Evolutionary conservation across 2,329 filamentous ascomycete species (phyloP), one percentile per base, ranked within the genome.

Genomic region (Albifimbria verrucaria): DNA sequence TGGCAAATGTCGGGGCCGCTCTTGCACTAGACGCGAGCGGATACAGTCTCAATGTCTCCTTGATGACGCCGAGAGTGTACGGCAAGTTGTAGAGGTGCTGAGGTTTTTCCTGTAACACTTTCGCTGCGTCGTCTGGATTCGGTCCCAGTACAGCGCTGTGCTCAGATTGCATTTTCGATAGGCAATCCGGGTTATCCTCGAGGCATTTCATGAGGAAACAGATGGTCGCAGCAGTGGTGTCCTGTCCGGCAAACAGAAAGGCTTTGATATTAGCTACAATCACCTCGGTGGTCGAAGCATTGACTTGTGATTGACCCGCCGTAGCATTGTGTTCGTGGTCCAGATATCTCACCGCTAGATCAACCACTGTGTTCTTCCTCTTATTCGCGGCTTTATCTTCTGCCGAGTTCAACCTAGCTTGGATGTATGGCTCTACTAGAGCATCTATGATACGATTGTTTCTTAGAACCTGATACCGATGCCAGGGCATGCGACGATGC

Each of bases 211-310:
- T 57, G 55, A 71, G 62, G 53, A 65, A 72, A 43, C 65, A 69
- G 9, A 73, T 59, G 1, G 69, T 66, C 12, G 64, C 62, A 0
- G 68, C 64, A 1, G 70, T 72, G 3, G 68, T 73, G 43, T 74
- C 71, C 43, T 71, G 65, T 1, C 72, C 72, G 0, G 67, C 71
- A 22, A 73, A 70, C 9, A 74, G 59, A 51, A 74, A 72, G 3
- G 59, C 48, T 21, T 71, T 71, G 18, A 74, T 56, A 41, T 74
- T 70, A 0, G 62, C 58, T 22, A 73, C 56, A 3, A 68, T 59
- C 4, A 60, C 61, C 2, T 67, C 59, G 28, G 65, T 51, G 47
- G 66, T 71, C 11, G 18, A 23, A 28, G 3, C 20, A 3, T 6
- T 47, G 7, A 2, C 10, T 26, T 24, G n/a, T 52, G 22, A 45